Conservation (phyloP, 108 stramenopile species). For the Cyclotella atomus region DNA sequence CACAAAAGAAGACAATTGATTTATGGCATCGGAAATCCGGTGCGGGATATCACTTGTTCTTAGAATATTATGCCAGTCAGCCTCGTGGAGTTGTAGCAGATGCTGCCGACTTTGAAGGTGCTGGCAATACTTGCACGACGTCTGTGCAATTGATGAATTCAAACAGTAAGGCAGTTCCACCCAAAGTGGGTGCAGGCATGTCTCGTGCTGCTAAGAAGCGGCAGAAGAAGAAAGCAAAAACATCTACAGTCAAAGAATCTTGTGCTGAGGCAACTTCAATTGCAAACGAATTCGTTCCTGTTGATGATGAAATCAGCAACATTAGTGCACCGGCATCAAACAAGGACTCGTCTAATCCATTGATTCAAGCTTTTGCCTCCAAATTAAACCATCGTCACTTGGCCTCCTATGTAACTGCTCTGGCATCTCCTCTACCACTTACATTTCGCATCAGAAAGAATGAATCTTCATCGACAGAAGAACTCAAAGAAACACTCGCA, state of each 20-base stretch:
- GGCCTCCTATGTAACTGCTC: conserved; percentile 10
- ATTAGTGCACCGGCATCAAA: neutral
- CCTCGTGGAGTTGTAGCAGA: conserved; percentile 53
- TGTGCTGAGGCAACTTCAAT: neutral
- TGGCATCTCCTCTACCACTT: conserved; percentile 51
- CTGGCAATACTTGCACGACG: neutral
- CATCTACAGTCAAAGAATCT: neutral
- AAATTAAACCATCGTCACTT: conserved; percentile 27
- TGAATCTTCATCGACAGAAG: conserved; percentile 7
- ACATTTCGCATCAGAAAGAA: conserved; percentile 50
- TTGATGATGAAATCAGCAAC: neutral
- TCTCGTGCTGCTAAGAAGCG: conserved; percentile 71
- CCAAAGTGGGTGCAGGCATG: conserved; percentile 44
- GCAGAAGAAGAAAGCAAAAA: conserved; percentile 46
- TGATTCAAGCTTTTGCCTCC: conserved; percentile 37
- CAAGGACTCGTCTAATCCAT: conserved; percentile 29
- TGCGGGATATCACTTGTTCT: conserved; percentile 64
- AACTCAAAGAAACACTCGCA: neutral
- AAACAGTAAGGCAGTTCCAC: neutral
- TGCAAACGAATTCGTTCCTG: neutral
- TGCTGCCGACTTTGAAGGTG: neutral
- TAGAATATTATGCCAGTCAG: conserved; percentile 68
- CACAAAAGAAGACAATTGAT: conserved; percentile 15
- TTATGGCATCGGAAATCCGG: conserved; percentile 77
- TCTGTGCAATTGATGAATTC: neutral